A percentile compares a stretch with the other conserved stretches of the same genome.
These are phyloP conservation scores for Tricholoma sp. DNA, from an alignment of 768 basidiomycete species.

Conservation along the genomic window DNA sequence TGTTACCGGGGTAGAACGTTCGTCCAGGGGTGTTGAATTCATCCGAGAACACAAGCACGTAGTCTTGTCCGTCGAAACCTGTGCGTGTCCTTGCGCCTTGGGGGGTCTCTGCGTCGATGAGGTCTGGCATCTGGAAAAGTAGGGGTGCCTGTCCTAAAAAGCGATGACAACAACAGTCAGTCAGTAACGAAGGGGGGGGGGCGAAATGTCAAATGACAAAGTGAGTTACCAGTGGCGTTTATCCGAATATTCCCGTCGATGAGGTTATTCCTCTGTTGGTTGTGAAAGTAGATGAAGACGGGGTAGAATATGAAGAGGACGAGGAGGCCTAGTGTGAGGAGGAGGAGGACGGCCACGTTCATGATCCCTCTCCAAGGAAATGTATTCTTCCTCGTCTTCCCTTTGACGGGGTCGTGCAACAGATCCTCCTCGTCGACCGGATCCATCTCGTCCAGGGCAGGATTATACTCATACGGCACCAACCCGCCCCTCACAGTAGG, in stretches of 20 bases:
- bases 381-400: constrained; percentile 22
- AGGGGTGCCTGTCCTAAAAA: constrained; percentile 54
- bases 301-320: constrained; percentile 82
- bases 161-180: too few species aligned
- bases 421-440: constrained; percentile 69
- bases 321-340: constrained; percentile 59
- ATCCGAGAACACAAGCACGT: constrained; percentile 65
- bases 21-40: constrained; percentile 62
- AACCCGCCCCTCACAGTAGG: constrained; percentile 32
- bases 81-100: constrained; percentile 47
- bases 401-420: constrained; percentile 56
- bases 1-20: constrained; percentile 6
- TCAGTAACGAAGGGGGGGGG: too few species aligned
- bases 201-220: too few species aligned
- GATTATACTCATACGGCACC: constrained; percentile 70
- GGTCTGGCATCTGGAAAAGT: constrained; percentile 49
- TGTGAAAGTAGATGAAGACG: constrained; percentile 46
- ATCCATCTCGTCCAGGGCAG: constrained; percentile 48
- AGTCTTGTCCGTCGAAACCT: constrained; percentile 68
- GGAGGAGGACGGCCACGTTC: constrained; percentile 65
- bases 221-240: constrained; percentile 43
- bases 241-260: constrained; percentile 62
- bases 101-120: constrained; percentile 74
- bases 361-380: constrained; percentile 46
- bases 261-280: constrained; percentile 31